Conservation (phyloP, 2,329 filamentous ascomycete species). For the Grosmannia penicillata region DNA sequence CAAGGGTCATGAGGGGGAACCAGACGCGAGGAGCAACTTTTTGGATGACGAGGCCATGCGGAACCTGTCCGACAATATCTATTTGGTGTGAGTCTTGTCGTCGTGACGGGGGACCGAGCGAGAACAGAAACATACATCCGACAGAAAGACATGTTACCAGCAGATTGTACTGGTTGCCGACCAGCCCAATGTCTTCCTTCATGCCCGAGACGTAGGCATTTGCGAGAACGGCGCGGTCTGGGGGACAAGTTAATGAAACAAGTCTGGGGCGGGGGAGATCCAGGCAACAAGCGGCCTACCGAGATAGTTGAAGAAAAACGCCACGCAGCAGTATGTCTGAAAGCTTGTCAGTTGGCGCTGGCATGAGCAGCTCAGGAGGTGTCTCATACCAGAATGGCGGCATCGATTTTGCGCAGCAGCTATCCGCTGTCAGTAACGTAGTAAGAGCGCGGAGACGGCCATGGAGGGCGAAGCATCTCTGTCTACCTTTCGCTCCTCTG, state of each 20-base stretch:
- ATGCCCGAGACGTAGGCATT: slow-evolving; percentile 1
- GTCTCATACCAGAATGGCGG: background rate
- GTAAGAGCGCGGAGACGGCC: background rate
- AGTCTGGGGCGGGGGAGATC: no score
- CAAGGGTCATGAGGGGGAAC: slow-evolving; percentile 46
- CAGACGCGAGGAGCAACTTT: slow-evolving; percentile 47
- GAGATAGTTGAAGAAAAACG: slow-evolving; percentile 1
- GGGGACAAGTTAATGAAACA: background rate
- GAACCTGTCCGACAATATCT: slow-evolving; percentile 41
- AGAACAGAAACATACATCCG: background rate
- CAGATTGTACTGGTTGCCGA: background rate
- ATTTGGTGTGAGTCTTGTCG: slow-evolving; percentile 6
- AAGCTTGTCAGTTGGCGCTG: background rate
- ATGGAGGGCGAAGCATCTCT: background rate
- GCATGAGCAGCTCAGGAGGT: background rate
- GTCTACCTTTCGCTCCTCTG: background rate
- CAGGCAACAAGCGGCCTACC: background rate
- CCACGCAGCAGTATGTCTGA: slow-evolving; percentile 1
- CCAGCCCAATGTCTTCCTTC: background rate
- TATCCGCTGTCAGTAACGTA: background rate
- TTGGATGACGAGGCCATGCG: slow-evolving; percentile 45
- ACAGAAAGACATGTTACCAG: slow-evolving; percentile 1
- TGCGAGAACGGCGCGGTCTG: background rate
- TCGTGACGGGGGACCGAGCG: background rate
- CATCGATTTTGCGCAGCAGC: slow-evolving; percentile 1